Evolutionary conservation across 495 filamentous ascomycete genomes (phyloP).

Genomic region (Penicillium nucicola): DNA sequence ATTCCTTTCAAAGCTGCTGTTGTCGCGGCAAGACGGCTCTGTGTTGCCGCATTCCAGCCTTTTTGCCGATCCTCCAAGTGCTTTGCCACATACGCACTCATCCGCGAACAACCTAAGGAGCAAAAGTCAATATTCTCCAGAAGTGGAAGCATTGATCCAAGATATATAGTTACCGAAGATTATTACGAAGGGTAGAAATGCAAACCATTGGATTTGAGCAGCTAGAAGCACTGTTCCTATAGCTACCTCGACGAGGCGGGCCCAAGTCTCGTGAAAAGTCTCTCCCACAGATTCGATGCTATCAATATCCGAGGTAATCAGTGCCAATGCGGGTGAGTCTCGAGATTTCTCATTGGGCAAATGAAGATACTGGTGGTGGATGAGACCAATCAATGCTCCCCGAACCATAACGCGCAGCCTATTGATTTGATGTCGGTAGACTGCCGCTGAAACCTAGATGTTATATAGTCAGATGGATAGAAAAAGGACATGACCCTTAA

Average conservation of each 20-base stretch:
- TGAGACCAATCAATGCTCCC: slow-evolving; percentile 44
- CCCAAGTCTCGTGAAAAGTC: slow-evolving; percentile 50
- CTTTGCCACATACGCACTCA: slow-evolving; percentile 25
- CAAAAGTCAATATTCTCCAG: neutral
- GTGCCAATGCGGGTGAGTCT: slow-evolving; percentile 42
- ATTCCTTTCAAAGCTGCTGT: slow-evolving; percentile 44
- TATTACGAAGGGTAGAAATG: slow-evolving; percentile 45
- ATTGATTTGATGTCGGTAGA: slow-evolving; percentile 48
- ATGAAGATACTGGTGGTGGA: slow-evolving; percentile 38
- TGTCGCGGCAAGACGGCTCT: slow-evolving; percentile 47
- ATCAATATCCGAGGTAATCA: slow-evolving; percentile 54
- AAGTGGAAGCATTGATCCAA: slow-evolving; percentile 2
- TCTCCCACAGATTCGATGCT: slow-evolving; percentile 30
- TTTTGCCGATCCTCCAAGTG: slow-evolving; percentile 24
- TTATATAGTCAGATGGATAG: neutral
- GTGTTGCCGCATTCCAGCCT: slow-evolving; percentile 50
- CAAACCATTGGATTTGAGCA: slow-evolving; percentile 42
- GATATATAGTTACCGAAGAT: slow-evolving; percentile 32
- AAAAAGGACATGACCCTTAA: neutral
- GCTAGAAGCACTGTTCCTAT: slow-evolving; percentile 51
- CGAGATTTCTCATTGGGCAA: slow-evolving; percentile 31
- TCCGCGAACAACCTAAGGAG: slow-evolving; percentile 11
- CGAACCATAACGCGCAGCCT: slow-evolving; percentile 48
- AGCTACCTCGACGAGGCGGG: slow-evolving; percentile 47
- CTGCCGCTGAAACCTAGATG: slow-evolving; percentile 33